phyloP scores from a whole-genome alignment of 345 rosid genomes.

The Dovyalis caffra region DNA sequence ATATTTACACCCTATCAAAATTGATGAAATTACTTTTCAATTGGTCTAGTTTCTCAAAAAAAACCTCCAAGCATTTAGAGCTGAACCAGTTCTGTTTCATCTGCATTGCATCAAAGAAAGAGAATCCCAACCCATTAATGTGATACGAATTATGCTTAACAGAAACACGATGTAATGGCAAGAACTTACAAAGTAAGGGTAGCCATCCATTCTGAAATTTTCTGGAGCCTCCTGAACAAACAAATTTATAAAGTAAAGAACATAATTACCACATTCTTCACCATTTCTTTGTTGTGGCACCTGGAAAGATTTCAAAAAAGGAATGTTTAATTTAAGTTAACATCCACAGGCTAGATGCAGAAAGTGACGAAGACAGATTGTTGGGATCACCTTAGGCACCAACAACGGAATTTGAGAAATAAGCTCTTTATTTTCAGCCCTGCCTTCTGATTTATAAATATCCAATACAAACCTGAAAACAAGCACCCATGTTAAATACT shows the following conservation, averaged over 20 bases:
- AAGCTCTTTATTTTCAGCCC: conserved; percentile 37
- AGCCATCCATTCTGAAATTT: conserved; percentile 31
- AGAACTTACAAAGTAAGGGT: conserved; percentile 59
- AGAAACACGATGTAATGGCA: neutral
- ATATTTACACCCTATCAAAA: too few species aligned
- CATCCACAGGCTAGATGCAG: neutral
- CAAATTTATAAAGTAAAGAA: conserved; percentile 61
- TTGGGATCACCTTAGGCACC: conserved; percentile 56
- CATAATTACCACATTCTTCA: conserved; percentile 69
- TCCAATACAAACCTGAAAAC: conserved; percentile 62
- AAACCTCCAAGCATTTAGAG: conserved; percentile 37
- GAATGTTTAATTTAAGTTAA: neutral
- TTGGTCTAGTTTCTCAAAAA: conserved; percentile 32
- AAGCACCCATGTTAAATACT: neutral
- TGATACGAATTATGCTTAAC: neutral
- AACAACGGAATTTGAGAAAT: conserved; percentile 48
- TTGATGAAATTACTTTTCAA: neutral
- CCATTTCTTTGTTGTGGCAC: conserved; percentile 73
- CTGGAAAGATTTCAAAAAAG: conserved; percentile 24
- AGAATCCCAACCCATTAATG: neutral
- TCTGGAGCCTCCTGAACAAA: conserved; percentile 55
- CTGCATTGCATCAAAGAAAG: conserved; percentile 30
- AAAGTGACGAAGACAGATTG: neutral
- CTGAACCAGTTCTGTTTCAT: conserved; percentile 65
- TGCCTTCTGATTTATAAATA: conserved; percentile 47